phyloP scores from a whole-genome alignment of 1,284 basidiomycete species.

The Apiotrichum siamense region DNA sequence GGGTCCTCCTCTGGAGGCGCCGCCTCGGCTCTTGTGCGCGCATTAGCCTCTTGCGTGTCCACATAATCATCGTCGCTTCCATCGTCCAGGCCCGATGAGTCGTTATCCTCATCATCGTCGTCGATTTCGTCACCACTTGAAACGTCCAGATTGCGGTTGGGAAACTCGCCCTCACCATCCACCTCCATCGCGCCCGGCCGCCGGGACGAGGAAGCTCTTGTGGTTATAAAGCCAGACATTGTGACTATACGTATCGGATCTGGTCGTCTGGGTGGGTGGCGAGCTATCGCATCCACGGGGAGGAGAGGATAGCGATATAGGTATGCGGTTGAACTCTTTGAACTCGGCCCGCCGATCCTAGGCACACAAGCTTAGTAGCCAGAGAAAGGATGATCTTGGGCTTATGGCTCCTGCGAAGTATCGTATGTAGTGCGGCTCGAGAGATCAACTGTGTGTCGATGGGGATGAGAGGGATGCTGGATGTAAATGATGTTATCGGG shows the following conservation, averaged over 20 bases:
- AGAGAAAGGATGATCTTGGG: no score
- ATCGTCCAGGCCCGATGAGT: conserved; percentile 26
- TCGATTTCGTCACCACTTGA: background rate
- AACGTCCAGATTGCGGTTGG: background rate
- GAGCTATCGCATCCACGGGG: no score
- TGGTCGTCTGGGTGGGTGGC: background rate
- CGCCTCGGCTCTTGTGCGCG: background rate
- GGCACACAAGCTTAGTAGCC: no score
- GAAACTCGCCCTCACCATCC: background rate
- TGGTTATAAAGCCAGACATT: conserved; percentile 9
- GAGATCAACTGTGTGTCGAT: no score
- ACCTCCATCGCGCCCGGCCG: conserved; percentile 1
- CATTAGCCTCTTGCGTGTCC: conserved; percentile 5
- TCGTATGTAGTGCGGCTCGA: no score
- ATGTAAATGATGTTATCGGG: no score
- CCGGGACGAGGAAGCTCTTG: conserved; percentile 4
- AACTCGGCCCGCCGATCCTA: no score
- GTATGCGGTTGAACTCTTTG: no score
- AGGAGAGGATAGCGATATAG: no score
- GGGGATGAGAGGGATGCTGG: no score
- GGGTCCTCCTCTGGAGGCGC: conserved; percentile 1
- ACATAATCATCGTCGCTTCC: conserved; percentile 16
- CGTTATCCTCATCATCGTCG: conserved; percentile 5
- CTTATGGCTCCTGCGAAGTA: no score
- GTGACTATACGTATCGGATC: no score